Percentiles rank a stretch among this genome's conserved stretches.
These are phyloP conservation scores for Thelephora terrestris DNA, from an alignment of 1,284 basidiomycete genomes.

Conservation along the genomic window DNA sequence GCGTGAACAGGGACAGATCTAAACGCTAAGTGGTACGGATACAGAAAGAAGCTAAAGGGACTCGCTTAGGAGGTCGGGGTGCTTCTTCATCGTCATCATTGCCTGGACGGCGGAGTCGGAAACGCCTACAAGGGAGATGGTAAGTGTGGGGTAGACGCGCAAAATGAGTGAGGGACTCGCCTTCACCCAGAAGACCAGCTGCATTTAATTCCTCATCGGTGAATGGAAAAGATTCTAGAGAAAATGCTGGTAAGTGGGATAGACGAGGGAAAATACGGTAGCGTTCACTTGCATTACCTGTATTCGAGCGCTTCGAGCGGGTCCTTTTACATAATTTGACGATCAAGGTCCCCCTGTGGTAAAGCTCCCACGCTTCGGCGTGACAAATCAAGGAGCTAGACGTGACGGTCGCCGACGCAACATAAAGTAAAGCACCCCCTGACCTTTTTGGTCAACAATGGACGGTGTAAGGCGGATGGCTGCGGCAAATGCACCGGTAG, in stretches of 20 bases:
- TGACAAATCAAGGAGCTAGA: too few species aligned
- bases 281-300: slow-evolving; percentile 4
- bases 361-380: too few species aligned
- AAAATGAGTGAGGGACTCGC: slow-evolving; percentile 19
- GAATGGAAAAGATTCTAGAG: slow-evolving; percentile 15
- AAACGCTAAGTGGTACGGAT: slow-evolving; percentile 18
- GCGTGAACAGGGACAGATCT: slow-evolving; percentile 20
- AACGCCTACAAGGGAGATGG: slow-evolving; percentile 20
- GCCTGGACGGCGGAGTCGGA: slow-evolving; percentile 11
- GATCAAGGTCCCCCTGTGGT: too few species aligned
- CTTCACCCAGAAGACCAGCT: slow-evolving; percentile 16
- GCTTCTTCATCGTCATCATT: slow-evolving; percentile 14
- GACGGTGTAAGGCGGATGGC: too few species aligned
- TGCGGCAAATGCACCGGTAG: too few species aligned
- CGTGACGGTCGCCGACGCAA: too few species aligned
- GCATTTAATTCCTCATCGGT: slow-evolving; percentile 12
- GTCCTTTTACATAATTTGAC: too few species aligned
- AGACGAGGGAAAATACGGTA: slow-evolving; percentile 11
- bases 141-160: slow-evolving; percentile 8
- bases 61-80: slow-evolving; percentile 20
- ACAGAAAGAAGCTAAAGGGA: slow-evolving; percentile 18
- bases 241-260: slow-evolving; percentile 11
- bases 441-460: too few species aligned
- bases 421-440: too few species aligned
- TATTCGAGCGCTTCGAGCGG: too few species aligned